Evolutionary conservation across 2,329 filamentous ascomycete genomes (phyloP), one percentile per base, ranked within the genome.

Genomic region (Stachybotrys elegans): DNA sequence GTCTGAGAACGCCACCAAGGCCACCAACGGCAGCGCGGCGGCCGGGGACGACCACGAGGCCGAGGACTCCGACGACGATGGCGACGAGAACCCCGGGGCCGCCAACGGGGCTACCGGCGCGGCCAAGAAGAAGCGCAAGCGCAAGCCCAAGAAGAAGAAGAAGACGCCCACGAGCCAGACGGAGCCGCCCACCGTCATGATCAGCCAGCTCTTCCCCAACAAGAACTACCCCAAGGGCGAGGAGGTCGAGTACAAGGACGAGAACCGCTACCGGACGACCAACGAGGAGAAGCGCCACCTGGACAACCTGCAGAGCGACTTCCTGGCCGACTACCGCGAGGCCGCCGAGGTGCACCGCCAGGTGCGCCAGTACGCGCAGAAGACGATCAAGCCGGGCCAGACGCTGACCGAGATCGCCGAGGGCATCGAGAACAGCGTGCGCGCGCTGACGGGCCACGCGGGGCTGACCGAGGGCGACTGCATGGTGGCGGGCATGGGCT

Each of bases 261-360:
- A 91, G 50, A 93, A 92, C 62, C 67, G 75, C 42, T 88, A 83
- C 65, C 79, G 88, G 37, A 92, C 86, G 5, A 93, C 88, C 14
- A 79, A 74, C 61, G 88, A 92, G 65, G 88, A 94, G 72, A 90
- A 91, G 70, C 79, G 88, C 44, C 81, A 91, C 56, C 73, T 91
- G 43, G 86, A 92, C 61, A 86, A 87, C 57, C 79, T 90, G 71
- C 87, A 90, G 65, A 83, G 80, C 55, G 84, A 91, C 51, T 91
- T 88, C 69, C 67, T 94, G 42, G 73, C 77, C 48, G 88, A 94
- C 58, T 94, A 91, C 63, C 83, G 89, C 49, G 79, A 91, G 57
- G 88, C 81, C 38, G 87, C 88, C n/a, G 88, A 94, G 67, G 80
- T 88, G n/a, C 89, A 95, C 64, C 82, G 89, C 45, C 86, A 94